These are phyloP conservation scores for Abrus pulchellus DNA, from an alignment of 306 rosid species.

Conservation along the genomic window DNA sequence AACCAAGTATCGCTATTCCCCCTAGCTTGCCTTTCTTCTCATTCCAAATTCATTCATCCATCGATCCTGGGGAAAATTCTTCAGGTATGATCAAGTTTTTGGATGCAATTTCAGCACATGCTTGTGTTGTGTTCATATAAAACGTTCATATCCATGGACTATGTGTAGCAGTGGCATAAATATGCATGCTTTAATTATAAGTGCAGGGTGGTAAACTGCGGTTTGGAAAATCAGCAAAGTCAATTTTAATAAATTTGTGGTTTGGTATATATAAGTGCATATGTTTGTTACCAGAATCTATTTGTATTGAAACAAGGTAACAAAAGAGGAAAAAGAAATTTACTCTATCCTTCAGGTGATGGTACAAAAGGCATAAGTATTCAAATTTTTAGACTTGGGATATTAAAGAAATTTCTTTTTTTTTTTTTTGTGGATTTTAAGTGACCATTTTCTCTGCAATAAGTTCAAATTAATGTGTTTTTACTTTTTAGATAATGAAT, in stretches of 20 bases:
- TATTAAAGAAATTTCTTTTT: neutral
- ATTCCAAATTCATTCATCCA: slow-evolving; percentile 77
- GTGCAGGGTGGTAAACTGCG: neutral
- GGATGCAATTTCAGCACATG: slow-evolving; percentile 15
- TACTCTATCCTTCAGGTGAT: neutral
- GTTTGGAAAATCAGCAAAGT: neutral
- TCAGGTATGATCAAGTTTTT: slow-evolving; percentile 61
- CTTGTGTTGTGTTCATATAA: neutral
- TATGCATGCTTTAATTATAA: neutral
- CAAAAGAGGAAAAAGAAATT: neutral
- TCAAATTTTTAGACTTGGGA: slow-evolving; percentile 19
- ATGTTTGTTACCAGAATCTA: neutral
- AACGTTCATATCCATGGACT: slow-evolving; percentile 6
- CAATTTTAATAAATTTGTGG: neutral
- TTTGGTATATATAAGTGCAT: neutral
- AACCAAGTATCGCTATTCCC: slow-evolving; percentile 84
- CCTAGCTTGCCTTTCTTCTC: slow-evolving; percentile 78
- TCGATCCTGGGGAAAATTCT: slow-evolving; percentile 86
- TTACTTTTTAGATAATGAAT: too few species aligned
- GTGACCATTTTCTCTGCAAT: slow-evolving; percentile 1
- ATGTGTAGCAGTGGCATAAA: neutral
- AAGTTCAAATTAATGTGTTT: slow-evolving; percentile 56
- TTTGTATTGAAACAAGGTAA: neutral
- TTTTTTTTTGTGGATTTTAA: slow-evolving; percentile 18
- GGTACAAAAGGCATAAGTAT: neutral